Conservation (phyloP, 768 basidiomycete genomes). For the Steccherinum ochraceum region DNA sequence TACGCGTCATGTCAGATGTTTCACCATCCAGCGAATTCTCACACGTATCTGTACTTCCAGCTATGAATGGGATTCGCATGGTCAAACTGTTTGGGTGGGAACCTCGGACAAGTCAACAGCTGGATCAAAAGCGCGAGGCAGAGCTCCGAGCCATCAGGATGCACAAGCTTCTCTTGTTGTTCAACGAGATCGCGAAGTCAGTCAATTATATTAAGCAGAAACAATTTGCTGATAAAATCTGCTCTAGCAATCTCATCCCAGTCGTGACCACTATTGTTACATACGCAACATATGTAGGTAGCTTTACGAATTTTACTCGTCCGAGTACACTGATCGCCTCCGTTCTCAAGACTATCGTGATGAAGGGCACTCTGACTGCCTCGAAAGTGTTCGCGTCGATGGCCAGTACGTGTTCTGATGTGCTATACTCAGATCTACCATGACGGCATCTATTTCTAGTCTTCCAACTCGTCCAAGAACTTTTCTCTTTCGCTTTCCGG, state of each 20-base stretch:
- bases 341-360: constrained; percentile 28
- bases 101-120: constrained; percentile 38
- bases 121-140: constrained; percentile 52
- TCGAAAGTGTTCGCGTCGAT: constrained; percentile 12
- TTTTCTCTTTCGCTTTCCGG: constrained; percentile 21
- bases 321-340: not conserved
- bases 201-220: constrained; percentile 10
- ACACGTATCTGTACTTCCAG: constrained; percentile 8
- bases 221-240: not conserved
- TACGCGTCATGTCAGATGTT: constrained; percentile 4
- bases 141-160: constrained; percentile 54
- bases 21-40: not conserved
- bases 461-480: constrained; percentile 52
- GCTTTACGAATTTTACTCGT: too few relatives aligned
- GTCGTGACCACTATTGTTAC: constrained; percentile 61
- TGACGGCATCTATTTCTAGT: too few relatives aligned
- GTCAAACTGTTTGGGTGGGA: constrained; percentile 45
- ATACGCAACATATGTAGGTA: constrained; percentile 50
- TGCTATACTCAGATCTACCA: too few relatives aligned
- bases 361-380: constrained; percentile 21
- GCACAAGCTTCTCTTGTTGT: constrained; percentile 42
- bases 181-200: constrained; percentile 38
- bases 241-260: constrained; percentile 50
- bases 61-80: constrained; percentile 35
- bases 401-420: constrained; percentile 1